phyloP scores from a whole-genome alignment of 345 rosid species.

The Durio zibethinus region DNA sequence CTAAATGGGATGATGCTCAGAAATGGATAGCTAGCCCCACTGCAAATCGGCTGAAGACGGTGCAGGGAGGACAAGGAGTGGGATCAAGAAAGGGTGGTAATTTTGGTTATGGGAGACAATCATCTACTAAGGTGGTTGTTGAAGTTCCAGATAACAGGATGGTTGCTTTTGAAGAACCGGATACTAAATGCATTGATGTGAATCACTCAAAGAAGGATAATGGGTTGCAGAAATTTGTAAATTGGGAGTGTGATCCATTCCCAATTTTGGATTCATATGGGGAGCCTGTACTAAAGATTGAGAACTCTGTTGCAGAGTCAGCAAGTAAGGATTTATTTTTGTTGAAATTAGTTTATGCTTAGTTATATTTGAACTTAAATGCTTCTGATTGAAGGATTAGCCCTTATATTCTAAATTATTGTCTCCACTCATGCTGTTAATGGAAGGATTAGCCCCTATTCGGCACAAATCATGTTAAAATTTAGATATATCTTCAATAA shows the following conservation, averaged over 20 bases:
- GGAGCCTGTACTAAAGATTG: conserved; percentile 60
- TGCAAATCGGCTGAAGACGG: conserved; percentile 44
- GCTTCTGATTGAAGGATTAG: neutral
- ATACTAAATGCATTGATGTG: conserved; percentile 71
- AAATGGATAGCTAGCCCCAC: conserved; percentile 93
- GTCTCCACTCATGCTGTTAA: neutral
- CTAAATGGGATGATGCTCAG: conserved; percentile 98
- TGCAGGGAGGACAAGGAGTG: conserved; percentile 38
- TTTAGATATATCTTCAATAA: neutral
- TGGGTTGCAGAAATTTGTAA: conserved; percentile 47
- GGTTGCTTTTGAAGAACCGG: conserved; percentile 53
- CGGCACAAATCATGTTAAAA: neutral
- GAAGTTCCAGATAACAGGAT: conserved; percentile 58
- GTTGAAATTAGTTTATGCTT: conserved; percentile 4
- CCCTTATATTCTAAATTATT: neutral
- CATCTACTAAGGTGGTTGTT: conserved; percentile 57
- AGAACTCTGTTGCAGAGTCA: conserved; percentile 46
- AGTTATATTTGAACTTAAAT: neutral
- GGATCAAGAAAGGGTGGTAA: conserved; percentile 49
- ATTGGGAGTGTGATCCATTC: conserved; percentile 56
- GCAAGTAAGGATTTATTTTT: conserved; percentile 43
- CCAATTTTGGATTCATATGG: conserved; percentile 46
- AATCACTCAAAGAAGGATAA: conserved; percentile 43
- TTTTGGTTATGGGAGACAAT: conserved; percentile 50
- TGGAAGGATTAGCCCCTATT: neutral